Evolutionary conservation across 2,329 filamentous ascomycete species (phyloP).

Genomic region (Ciborinia camelliae): DNA sequence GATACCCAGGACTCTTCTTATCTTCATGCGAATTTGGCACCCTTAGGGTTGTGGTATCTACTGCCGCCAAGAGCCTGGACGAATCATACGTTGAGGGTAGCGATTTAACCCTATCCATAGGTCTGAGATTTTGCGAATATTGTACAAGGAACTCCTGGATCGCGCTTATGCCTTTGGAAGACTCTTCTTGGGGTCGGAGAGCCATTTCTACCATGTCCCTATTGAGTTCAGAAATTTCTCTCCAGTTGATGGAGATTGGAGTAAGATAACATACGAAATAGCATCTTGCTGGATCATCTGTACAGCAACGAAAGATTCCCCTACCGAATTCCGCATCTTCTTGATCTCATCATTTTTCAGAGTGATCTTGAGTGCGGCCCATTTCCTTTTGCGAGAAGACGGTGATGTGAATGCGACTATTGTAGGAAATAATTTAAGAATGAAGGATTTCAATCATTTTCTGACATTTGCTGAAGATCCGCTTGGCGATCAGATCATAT

Average conservation of each 20-base stretch:
- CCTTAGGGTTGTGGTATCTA: background rate
- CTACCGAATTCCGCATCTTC: background rate
- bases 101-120: background rate
- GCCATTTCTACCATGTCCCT: background rate
- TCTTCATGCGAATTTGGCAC: background rate
- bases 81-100: too few species aligned
- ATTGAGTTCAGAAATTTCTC: background rate
- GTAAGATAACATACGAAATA: background rate
- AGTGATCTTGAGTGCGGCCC: background rate
- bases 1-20: background rate
- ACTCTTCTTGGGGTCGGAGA: background rate
- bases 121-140: background rate
- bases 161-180: background rate
- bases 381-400: background rate
- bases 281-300: constrained; percentile 3
- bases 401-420: background rate
- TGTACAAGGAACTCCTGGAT: constrained; percentile 1
- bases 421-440: background rate
- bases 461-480: background rate
- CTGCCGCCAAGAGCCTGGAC: background rate
- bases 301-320: background rate
- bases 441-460: background rate
- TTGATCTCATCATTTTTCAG: background rate
- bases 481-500: background rate
- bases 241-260: background rate